Conservation (phyloP, 2,329 filamentous ascomycete genomes). For the Aureobasidium uvarum region DNA sequence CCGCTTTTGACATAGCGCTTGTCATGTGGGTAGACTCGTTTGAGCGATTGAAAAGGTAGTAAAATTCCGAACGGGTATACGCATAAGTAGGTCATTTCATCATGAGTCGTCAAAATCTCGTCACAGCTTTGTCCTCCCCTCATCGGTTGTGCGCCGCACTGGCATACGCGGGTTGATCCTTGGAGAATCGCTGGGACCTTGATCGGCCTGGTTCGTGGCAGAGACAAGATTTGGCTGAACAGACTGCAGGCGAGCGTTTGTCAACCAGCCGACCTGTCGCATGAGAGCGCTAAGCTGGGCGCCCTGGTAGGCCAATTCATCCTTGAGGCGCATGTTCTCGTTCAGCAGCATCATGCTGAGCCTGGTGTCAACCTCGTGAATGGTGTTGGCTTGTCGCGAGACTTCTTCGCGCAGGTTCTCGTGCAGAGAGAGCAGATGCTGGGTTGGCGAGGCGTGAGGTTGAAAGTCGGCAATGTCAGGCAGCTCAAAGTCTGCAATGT, state of each 20-base stretch:
- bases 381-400: slow-evolving; percentile 52
- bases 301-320: slow-evolving; percentile 61
- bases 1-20: slow-evolving; percentile 14
- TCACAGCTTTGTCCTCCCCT: slow-evolving; percentile 42
- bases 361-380: slow-evolving; percentile 60
- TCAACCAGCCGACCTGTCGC: slow-evolving; percentile 63
- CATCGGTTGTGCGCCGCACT: slow-evolving; percentile 36
- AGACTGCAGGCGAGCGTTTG: slow-evolving; percentile 56
- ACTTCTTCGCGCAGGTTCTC: slow-evolving; percentile 62
- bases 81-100: slow-evolving; percentile 22
- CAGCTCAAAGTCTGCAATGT: slow-evolving; percentile 4
- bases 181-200: slow-evolving; percentile 27
- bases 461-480: slow-evolving; percentile 1
- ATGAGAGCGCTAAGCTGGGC: slow-evolving; percentile 59
- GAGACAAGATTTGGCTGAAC: slow-evolving; percentile 29
- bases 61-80: slow-evolving; percentile 5
- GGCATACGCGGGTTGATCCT: slow-evolving; percentile 29
- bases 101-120: slow-evolving; percentile 6
- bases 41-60: not conserved
- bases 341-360: slow-evolving; percentile 63
- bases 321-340: slow-evolving; percentile 60
- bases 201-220: slow-evolving; percentile 11
- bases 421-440: slow-evolving; percentile 61
- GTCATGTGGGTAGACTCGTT: not conserved
- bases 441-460: slow-evolving; percentile 50